Evolutionary conservation across 1,139 yeast genomes (phyloP), one percentile per base, ranked within the genome.

Genomic region (Suhomyces yuchorum): DNA sequence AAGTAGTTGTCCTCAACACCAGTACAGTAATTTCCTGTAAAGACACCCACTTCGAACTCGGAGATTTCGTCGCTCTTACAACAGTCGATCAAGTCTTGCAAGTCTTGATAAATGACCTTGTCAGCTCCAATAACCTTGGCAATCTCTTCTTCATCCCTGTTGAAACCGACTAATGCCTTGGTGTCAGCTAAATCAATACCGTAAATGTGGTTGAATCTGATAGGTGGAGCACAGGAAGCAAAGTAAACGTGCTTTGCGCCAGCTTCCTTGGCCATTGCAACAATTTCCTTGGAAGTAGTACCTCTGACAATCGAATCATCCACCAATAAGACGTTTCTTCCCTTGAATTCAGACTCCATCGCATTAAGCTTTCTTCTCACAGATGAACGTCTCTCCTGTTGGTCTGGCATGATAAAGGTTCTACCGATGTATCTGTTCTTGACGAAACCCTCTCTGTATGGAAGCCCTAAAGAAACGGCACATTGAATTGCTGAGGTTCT

Each of bases 241-340:
- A 95, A 87, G 66, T 82, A 93, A 15, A 93, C 99, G 57, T 84
- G 85, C 52, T 81, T 84, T 37, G 99, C 99, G 48, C 99, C 99
- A 4, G 98, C 97, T 68, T 93, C 99, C 60, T 88, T 82, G 12
- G 99, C 99, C 99, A 93, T 93, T 58, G 85, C 88, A 26, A 95
- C 96, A 59, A 93, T 93, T 70, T 93, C 99, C 67, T 84, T 87
- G 6, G 97, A 91, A 1, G 99, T 93, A 30, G 99, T 93, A 54
- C 99, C 99, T 67, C 99, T 84, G 18, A 93, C 99, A 58, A 93
- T 92, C 28, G 97, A 91, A 68, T 93, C 99, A 69, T 93, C 99
- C 41, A 93, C 98, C 51, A 93, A 79, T 56, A 93, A 75, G n/a
- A 93, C 99, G 53, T 84, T 85, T 60, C 90, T 82, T 54, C 82